Base-by-base conservation (phyloP, 208 protist genomes). In the Crithidia bombi region DNA sequence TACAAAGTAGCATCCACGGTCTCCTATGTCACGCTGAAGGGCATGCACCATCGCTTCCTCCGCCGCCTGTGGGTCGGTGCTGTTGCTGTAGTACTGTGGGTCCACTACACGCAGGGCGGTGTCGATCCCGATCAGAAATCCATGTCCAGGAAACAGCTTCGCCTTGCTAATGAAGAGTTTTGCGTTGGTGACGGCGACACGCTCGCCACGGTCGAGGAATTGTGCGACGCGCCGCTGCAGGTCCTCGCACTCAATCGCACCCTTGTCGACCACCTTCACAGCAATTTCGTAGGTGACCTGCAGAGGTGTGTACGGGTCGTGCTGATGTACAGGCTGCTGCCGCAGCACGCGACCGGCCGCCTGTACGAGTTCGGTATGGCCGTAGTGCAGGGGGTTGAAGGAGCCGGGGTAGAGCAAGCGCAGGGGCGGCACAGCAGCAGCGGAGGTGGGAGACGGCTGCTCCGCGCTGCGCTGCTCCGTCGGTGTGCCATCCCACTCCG, bases 71-170 rank as follows among this genome's bases (percentile, higher is more conserved):
- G 70, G 63, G 38, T 82, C 69, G 6, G 57, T 55, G 32, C 43
- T 50, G 47, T 46, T 73, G 35, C 65, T 72, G 81, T 92, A 94
- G 84, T 94, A 82, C 69, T 81, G 62, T 17, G 77, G 75, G 57
- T 92, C 80, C 30, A 94, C 59, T 35, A 94, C 73, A 26, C 89
- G 82, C 61, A 68, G 59, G 14, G 83, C 86, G 5, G 89, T 94
- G 73, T 94, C 89, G 21, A 92, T 65, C 21, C 89, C 89, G 10
- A 92, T 80, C 43, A 94, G 71, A 62, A 94, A 87, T 14, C 85
- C 86, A 56, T 90, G 75, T 4, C 76, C 69, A 5, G 85, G 82
- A 59, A 94, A 91, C 12, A 94, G 38, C 25, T 35, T 26, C 12
- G 86, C 86, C 73, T 94, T 91, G 43, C 77, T 76, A 19, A 83